Evolutionary conservation across 2,329 filamentous ascomycete genomes (phyloP).

Genomic region (Exophiala calicioides): DNA sequence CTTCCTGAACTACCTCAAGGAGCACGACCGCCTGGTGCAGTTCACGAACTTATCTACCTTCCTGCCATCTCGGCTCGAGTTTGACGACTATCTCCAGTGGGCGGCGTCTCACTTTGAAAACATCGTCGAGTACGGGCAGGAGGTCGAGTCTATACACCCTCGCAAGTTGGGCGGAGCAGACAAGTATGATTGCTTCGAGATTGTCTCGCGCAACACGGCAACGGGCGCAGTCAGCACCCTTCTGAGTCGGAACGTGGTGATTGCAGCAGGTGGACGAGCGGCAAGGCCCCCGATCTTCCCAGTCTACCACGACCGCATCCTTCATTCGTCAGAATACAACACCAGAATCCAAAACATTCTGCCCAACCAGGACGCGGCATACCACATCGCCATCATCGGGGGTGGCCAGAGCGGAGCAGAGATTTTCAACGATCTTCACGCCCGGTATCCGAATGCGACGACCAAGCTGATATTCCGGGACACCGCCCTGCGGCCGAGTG

Average conservation of each 20-base stretch:
- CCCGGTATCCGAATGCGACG: conserved; percentile 75
- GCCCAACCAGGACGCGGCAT: conserved; percentile 46
- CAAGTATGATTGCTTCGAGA: conserved; percentile 63
- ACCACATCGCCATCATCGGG: conserved; percentile 81
- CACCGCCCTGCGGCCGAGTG: conserved; percentile 81
- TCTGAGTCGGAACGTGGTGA: conserved; percentile 56
- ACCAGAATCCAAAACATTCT: conserved; percentile 26
- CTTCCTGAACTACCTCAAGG: conserved; percentile 90
- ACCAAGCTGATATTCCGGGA: conserved; percentile 79
- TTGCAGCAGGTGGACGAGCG: conserved; percentile 68
- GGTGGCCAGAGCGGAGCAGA: conserved; percentile 92
- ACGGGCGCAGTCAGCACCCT: conserved; percentile 44
- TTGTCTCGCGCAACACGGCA: conserved; percentile 63
- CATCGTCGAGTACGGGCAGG: conserved; percentile 73
- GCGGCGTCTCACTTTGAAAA: conserved; percentile 77
- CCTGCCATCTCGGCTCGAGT: conserved; percentile 80
- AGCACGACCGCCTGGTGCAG: conserved; percentile 76
- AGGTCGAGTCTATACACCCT: conserved; percentile 72
- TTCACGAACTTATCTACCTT: conserved; percentile 93
- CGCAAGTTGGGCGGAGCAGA: conserved; percentile 36
- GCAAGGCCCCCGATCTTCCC: conserved; percentile 72
- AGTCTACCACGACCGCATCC: conserved; percentile 67
- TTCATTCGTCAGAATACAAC: conserved; percentile 84
- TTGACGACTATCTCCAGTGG: conserved; percentile 95
- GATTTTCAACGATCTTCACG: conserved; percentile 87